These are phyloP conservation scores for Sphaerulina vaccinii DNA, from an alignment of 2,329 filamentous ascomycete species.

Conservation along the genomic window DNA sequence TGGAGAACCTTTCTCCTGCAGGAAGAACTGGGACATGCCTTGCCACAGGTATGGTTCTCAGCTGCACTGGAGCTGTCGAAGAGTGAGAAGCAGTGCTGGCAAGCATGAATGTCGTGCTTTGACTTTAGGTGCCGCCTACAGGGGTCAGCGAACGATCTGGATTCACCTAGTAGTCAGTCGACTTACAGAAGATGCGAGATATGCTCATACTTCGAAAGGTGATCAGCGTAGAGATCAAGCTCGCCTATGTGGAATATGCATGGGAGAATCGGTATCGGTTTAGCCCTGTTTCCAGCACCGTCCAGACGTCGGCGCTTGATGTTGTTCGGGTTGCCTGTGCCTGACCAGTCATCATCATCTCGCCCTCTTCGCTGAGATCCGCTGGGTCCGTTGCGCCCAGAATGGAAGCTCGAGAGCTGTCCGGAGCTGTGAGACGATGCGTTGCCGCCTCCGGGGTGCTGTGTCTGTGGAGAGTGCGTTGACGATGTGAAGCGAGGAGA, in stretches of 20 bases:
- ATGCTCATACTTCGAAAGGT: neutral
- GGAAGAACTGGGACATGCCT: neutral
- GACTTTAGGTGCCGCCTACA: neutral
- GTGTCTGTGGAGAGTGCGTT: too few species aligned
- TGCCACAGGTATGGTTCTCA: neutral
- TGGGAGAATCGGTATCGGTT: neutral
- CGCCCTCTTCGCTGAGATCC: too few species aligned
- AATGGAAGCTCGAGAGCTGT: too few species aligned
- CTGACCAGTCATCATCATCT: too few species aligned
- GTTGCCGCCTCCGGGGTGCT: too few species aligned
- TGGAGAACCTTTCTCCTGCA: neutral
- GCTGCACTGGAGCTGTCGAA: neutral
- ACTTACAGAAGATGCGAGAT: neutral
- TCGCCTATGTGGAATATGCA: neutral
- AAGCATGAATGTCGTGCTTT: neutral
- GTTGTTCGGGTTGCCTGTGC: neutral
- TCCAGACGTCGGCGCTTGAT: neutral
- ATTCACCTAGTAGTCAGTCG: neutral
- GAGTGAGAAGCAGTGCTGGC: neutral
- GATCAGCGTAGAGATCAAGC: neutral
- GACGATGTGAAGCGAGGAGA: too few species aligned
- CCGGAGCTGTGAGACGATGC: too few species aligned
- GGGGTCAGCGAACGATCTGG: neutral
- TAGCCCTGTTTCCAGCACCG: neutral
- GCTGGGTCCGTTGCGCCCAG: too few species aligned